Evolutionary conservation across 768 basidiomycete genomes (phyloP), one percentile per base, ranked within the genome.

Genomic region (Auriscalpium microsporum): DNA sequence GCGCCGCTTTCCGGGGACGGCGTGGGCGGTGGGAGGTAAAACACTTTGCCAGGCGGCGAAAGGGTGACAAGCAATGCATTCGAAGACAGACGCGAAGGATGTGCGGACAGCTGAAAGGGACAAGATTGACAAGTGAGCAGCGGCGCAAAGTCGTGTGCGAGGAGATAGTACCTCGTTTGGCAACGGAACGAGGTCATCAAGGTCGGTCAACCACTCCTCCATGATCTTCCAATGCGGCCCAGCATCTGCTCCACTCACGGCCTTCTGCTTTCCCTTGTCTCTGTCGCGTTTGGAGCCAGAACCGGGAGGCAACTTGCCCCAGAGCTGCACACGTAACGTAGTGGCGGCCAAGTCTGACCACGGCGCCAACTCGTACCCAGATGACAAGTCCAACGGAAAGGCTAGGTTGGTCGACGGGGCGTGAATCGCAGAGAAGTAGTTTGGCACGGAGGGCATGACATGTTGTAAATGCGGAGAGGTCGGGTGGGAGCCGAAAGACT

Each of bases 351-450:
- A 66, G 62, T 87, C 74, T 1, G 77, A 74, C 70, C 77, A 78
- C 16, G 72, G 68, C 0, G 78, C 73, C 63, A 85, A 84, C 49
- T 84, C 82, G 28, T 67, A 69, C 35, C 72, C 67, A 6, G 76
- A 72, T 13, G 64, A 71, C 8, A 75, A 66, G 62, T 93, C 83
- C 16, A 88, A 70, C 1, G 74, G 53, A 62, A 92, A 95, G 21
- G 73, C 68, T 1, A 94, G 94, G 66, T 92, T 89, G 1, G 87
- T 93, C 1, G 93, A 94, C 4, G 91, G 87, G 21, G 73, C 77
- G 66, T 93, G 92, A 49, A 90, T 76, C 0, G 81, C 76, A 2
- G 93, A 95, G 48, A 92, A 77, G 67, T 84, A 94, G 64, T 88
- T 79, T 3, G 88, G 82, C 10, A 69, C 64, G 44, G 60, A 59